These are phyloP conservation scores for Ceratobasidium sp. DNA, from an alignment of 1,284 basidiomycete genomes.

Conservation along the genomic window DNA sequence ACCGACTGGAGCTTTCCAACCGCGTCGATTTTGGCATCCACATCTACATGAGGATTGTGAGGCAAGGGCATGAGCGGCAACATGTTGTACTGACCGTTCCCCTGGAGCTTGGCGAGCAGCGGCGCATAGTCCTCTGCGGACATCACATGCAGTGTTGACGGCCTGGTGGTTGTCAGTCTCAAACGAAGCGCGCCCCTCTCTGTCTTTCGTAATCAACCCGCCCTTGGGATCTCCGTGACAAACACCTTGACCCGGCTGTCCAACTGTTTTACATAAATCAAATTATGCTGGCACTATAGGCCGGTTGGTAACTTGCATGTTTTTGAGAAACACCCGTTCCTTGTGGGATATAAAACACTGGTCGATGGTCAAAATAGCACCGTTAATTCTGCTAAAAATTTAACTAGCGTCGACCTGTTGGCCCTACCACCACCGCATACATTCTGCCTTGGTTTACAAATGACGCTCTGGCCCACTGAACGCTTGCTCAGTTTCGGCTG, in stretches of 20 bases:
- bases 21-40: constrained; percentile 79
- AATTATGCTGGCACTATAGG: neutral
- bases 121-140: constrained; percentile 36
- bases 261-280: neutral
- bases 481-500: no score
- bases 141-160: constrained; percentile 35
- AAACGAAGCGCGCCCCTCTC: constrained; percentile 15
- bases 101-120: constrained; percentile 32
- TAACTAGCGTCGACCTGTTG: no score
- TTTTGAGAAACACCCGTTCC: neutral
- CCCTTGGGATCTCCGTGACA: constrained; percentile 20
- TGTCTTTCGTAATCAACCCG: constrained; percentile 29
- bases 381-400: no score
- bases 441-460: no score
- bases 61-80: neutral
- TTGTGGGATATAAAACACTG: neutral
- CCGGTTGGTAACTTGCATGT: neutral
- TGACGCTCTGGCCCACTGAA: no score
- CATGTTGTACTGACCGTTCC: constrained; percentile 21
- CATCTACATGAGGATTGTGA: constrained; percentile 54
- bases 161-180: constrained; percentile 28
- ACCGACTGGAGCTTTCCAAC: constrained; percentile 74
- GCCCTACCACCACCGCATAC: no score
- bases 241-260: neutral
- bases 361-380: neutral